Evolutionary conservation across 2,329 filamentous ascomycete genomes (phyloP).

Genomic region (Arthrobotrys sphaeroides): DNA sequence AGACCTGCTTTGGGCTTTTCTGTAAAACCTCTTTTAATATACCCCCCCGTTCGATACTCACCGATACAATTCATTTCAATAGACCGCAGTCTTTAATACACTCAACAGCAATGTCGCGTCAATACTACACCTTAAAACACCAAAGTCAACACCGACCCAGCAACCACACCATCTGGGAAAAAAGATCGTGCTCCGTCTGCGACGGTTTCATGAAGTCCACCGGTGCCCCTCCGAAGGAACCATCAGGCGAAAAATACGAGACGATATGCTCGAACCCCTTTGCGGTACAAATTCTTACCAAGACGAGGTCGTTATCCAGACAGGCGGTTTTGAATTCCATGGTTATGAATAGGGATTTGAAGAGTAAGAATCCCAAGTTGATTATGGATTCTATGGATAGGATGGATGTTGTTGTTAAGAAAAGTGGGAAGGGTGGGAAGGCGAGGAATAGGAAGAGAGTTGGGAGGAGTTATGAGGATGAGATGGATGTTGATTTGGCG

Average conservation of each 20-base stretch:
- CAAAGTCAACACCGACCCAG: background rate
- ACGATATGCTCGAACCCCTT: conserved; percentile 8
- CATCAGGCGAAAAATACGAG: conserved; percentile 2
- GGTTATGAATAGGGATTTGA: background rate
- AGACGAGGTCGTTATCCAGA: background rate
- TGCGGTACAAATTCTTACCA: background rate
- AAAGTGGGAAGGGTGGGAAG: background rate
- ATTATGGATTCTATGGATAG: background rate
- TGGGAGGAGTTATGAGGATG: conserved; percentile 6
- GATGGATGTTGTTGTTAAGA: background rate
- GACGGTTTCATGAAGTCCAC: no score
- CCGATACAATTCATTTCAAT: background rate
- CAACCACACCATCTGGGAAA: background rate
- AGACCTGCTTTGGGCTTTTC: no score
- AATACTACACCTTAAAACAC: conserved; percentile 17
- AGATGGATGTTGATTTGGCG: conserved; percentile 42
- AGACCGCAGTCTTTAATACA: background rate
- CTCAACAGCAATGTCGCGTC: conserved; percentile 19
- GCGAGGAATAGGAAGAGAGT: conserved; percentile 12
- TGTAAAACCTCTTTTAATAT: background rate
- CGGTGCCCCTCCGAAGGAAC: background rate
- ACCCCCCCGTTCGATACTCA: background rate
- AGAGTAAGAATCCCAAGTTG: conserved; percentile 2
- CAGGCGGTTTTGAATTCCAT: background rate
- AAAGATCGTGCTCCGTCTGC: background rate